A percentile compares a stretch with the other conserved stretches of the same genome.
Conservation (phyloP, 164 flowering plant species). For the Nymphaea colorata region DNA sequence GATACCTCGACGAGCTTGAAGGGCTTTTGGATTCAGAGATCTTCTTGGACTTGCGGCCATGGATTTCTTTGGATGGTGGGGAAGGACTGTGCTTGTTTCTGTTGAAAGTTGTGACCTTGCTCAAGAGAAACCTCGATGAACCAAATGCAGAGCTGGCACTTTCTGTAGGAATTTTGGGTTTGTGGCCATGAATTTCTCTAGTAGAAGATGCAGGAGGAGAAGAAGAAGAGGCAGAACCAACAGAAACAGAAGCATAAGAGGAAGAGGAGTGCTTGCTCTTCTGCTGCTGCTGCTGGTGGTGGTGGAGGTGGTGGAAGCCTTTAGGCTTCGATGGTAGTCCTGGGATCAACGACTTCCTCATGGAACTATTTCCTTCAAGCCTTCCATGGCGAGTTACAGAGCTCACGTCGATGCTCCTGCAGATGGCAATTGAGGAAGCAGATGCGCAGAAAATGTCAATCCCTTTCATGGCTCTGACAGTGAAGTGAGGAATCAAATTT, state of each 20-base stretch:
- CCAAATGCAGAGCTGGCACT: conserved; percentile 23
- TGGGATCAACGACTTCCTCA: neutral
- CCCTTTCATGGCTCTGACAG: conserved; percentile 38
- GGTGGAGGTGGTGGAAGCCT: neutral
- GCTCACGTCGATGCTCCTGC: conserved; percentile 38
- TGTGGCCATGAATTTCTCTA: neutral
- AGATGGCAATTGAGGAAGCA: conserved; percentile 76
- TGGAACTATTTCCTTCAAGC: conserved; percentile 11
- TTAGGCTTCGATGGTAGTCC: neutral
- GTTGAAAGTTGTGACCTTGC: too few species aligned
- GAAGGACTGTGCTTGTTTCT: too few species aligned
- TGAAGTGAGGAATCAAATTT: conserved; percentile 1
- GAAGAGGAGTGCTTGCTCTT: neutral
- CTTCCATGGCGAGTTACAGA: conserved; percentile 30
- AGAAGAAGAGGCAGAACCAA: neutral
- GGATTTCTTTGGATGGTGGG: too few species aligned
- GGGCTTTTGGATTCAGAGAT: neutral
- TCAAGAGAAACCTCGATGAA: conserved; percentile 13
- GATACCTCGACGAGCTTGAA: conserved; percentile 25
- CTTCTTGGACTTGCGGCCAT: too few species aligned
- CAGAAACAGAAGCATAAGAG: neutral
- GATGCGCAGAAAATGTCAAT: conserved; percentile 64
- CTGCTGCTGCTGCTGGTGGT: neutral
- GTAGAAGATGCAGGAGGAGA: neutral
- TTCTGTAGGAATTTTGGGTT: neutral